Evolutionary conservation across 225 moss, liverwort and hornwort genomes (phyloP), one percentile per base, ranked within the genome.

Genomic region (Pleurozium schreberi): DNA sequence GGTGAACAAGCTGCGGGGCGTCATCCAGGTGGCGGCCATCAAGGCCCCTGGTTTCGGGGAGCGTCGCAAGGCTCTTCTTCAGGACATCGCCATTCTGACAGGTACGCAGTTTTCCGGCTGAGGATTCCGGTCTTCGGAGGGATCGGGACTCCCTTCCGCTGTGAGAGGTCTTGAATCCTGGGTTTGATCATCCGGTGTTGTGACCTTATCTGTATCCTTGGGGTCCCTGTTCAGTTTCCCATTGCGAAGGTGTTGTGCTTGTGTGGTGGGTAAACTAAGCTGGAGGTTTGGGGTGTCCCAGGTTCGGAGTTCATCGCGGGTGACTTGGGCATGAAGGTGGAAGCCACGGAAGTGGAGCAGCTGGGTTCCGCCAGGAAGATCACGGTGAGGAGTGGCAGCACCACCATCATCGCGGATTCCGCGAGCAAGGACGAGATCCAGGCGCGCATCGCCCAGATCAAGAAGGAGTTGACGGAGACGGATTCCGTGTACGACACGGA

Each of bases 361-460:
- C 92, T 98, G 64, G 98, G 98, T 5, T 91, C 90, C 36, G 98
- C 98, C 11, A 92, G 98, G 89, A 98, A 98, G 89, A 92, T 98
- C 20, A 97, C 96, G 6, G 93, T 97, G 80, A 83, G 90, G 86
- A 96, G 93, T 62, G 91, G 79, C 27, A 90, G 74, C 38, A 97
- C 97, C 23, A 98, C 98, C 77, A 91, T 98, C 90, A 98, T 98
- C 87, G 98, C 98, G 12, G 98, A 98, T 78, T 91, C 94, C 18
- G 98, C 98, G 4, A 94, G 96, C 90, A 98, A 98, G 93, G 98
- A 98, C 86, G 98, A 98, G 85, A 96, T 98, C 52, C 96, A 98
- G 87, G 96, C 97, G 18, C 96, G 98, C 62, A 94, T 98, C 40
- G 96, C 96, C 25, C 98, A 98, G 89, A 97, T 98, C 86, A 98